Evolutionary conservation across 352 stramenopile species (phyloP).

Genomic region (Detonula confervacea): DNA sequence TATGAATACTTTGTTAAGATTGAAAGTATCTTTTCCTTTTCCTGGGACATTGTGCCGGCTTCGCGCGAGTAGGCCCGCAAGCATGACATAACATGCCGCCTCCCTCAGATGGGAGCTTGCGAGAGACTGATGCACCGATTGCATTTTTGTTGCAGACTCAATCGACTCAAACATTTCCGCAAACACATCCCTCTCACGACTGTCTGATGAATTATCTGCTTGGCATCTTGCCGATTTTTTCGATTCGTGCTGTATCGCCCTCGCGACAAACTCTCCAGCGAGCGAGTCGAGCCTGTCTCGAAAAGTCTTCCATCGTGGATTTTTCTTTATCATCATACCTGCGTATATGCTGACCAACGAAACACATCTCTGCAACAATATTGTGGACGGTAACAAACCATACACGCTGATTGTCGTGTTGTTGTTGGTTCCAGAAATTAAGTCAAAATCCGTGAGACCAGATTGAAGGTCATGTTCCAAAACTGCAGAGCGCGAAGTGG

Average conservation of each 20-base stretch:
- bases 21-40: conserved; percentile 21
- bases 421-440: conserved; percentile 11
- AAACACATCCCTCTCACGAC: conserved; percentile 14
- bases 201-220: too few species aligned
- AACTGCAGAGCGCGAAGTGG: not conserved
- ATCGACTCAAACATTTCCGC: conserved; percentile 32
- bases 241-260: conserved; percentile 18
- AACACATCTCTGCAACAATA: conserved; percentile 22
- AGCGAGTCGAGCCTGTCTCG: conserved; percentile 12
- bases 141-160: conserved; percentile 15
- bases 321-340: conserved; percentile 29
- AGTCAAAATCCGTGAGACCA: conserved; percentile 12
- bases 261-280: conserved; percentile 12
- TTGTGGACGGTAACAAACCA: conserved; percentile 33
- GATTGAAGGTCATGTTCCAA: conserved; percentile 19
- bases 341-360: conserved; percentile 23
- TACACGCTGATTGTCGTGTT: conserved; percentile 7
- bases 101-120: conserved; percentile 41
- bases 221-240: conserved; percentile 5
- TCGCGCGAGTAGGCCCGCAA: conserved; percentile 42
- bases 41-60: conserved; percentile 19
- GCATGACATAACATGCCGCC: conserved; percentile 43
- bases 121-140: conserved; percentile 3
- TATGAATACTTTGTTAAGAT: conserved; percentile 41
- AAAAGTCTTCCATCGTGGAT: conserved; percentile 37